These are phyloP conservation scores for Wolfiporia cocos DNA, from an alignment of 1,284 basidiomycete genomes.

Conservation along the genomic window DNA sequence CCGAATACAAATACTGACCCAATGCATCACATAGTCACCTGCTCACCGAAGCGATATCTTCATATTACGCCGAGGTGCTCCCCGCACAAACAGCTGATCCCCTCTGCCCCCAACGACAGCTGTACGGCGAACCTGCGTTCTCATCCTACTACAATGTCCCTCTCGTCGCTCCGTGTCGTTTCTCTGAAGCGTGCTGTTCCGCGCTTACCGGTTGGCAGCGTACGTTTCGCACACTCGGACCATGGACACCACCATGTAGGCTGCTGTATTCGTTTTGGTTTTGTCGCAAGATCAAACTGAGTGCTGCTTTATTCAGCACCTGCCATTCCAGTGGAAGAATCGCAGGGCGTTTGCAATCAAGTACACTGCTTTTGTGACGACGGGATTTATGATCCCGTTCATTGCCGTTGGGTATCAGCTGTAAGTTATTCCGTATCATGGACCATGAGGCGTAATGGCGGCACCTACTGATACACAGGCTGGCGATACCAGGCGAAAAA, in stretches of 20 bases:
- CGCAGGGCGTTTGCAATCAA: conserved; percentile 19
- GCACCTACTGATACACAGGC: conserved; percentile 17
- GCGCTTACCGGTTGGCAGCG: not conserved
- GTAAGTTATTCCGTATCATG: conserved; percentile 18
- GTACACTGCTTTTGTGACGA: conserved; percentile 13
- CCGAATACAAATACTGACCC: not conserved
- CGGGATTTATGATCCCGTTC: conserved; percentile 24
- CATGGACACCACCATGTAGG: conserved; percentile 2
- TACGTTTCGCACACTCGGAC: not conserved
- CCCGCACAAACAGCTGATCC: too few relatives aligned
- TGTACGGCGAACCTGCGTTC: too few relatives aligned
- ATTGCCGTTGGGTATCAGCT: conserved; percentile 23
- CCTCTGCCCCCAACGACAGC: too few relatives aligned
- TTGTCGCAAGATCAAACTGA: not conserved
- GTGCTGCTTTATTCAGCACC: conserved; percentile 14
- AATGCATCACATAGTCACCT: not conserved
- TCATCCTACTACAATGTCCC: not conserved
- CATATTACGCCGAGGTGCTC: too few relatives aligned
- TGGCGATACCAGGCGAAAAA: conserved; percentile 16
- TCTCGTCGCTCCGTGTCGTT: not conserved
- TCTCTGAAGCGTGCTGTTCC: not conserved
- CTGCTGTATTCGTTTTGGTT: not conserved
- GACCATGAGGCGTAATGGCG: not conserved
- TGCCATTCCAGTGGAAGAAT: conserved; percentile 25
- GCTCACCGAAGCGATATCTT: not conserved